phyloP scores from a whole-genome alignment of 2,329 filamentous ascomycete species.

The Aureobasidium vineae region DNA sequence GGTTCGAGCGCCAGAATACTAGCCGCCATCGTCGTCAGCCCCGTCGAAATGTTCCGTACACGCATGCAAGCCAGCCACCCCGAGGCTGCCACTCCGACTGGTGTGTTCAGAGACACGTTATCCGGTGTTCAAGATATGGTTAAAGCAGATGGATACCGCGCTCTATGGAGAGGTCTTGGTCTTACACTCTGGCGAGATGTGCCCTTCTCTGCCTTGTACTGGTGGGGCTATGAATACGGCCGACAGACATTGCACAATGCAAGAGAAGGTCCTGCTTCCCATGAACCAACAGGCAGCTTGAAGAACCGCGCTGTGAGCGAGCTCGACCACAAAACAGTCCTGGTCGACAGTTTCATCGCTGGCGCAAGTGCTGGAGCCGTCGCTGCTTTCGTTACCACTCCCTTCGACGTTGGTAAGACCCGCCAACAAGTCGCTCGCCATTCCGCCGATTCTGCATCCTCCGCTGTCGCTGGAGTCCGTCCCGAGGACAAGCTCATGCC shows the following conservation, averaged over 20 bases:
- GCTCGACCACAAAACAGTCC: conserved; percentile 72
- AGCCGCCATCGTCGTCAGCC: conserved; percentile 79
- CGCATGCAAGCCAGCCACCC: conserved; percentile 73
- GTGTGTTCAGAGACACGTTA: conserved; percentile 77
- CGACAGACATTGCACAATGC: conserved; percentile 68
- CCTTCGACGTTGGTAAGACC: conserved; percentile 97
- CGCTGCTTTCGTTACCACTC: conserved; percentile 85
- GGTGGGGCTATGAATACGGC: conserved; percentile 93
- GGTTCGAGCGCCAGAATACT: conserved; percentile 75
- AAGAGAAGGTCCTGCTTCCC: conserved; percentile 45
- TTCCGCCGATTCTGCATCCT: conserved; percentile 39
- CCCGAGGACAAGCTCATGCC: conserved; percentile 79
- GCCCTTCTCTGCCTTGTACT: conserved; percentile 95
- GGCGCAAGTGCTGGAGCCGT: conserved; percentile 80
- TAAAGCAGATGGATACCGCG: conserved; percentile 68
- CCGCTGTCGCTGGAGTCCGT: conserved; percentile 43
- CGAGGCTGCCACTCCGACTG: conserved; percentile 51
- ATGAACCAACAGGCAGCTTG: conserved; percentile 32
- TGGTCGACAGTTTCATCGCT: conserved; percentile 84
- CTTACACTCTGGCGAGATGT: conserved; percentile 96
- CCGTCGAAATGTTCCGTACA: conserved; percentile 92
- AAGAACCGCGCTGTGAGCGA: conserved; percentile 56
- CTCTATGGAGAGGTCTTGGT: conserved; percentile 85
- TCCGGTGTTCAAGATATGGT: conserved; percentile 78
- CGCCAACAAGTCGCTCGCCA: conserved; percentile 81